A percentile compares a stretch with the other conserved stretches of the same genome.
These are phyloP conservation scores for Auricularia sp. DNA, from an alignment of 768 basidiomycete genomes.

Conservation along the genomic window DNA sequence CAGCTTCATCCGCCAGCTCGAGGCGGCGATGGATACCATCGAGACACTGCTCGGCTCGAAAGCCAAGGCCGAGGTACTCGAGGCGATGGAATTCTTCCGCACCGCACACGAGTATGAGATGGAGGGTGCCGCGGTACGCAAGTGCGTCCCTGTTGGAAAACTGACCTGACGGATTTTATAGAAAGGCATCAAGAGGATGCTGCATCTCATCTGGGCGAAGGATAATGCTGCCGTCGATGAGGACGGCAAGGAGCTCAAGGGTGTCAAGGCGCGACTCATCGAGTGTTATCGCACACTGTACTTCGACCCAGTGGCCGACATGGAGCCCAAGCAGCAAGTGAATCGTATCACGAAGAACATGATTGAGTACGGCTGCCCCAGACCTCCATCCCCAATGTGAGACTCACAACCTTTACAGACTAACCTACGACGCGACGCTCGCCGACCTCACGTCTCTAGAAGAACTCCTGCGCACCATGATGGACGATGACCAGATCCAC, in stretches of 20 bases:
- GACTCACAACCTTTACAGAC: constrained; percentile 31
- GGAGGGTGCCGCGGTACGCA: constrained; percentile 55
- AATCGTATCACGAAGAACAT: constrained; percentile 93
- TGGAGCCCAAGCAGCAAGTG: constrained; percentile 75
- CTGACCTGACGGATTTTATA: constrained; percentile 23
- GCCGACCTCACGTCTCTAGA: constrained; percentile 94
- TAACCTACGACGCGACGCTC: constrained; percentile 84
- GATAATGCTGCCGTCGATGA: constrained; percentile 78
- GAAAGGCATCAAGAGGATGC: constrained; percentile 89
- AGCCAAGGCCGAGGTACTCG: constrained; percentile 73
- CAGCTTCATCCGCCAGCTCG: constrained; percentile 63
- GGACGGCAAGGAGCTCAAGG: constrained; percentile 72
- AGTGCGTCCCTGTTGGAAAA: too few relatives aligned
- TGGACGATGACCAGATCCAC: constrained; percentile 79
- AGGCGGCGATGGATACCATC: constrained; percentile 59
- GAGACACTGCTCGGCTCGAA: constrained; percentile 76
- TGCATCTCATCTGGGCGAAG: constrained; percentile 95
- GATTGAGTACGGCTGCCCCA: constrained; percentile 61
- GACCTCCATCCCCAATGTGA: not conserved
- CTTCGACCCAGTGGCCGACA: constrained; percentile 69
- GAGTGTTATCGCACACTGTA: constrained; percentile 84
- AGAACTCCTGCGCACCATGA: constrained; percentile 94
- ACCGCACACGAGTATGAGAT: constrained; percentile 74
- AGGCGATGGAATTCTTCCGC: constrained; percentile 84
- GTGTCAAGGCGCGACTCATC: constrained; percentile 74